Percentiles rank a stretch among this genome's conserved stretches.
Evolutionary conservation across 2,329 filamentous ascomycete species (phyloP).

Genomic region (Penicillium glabrum): DNA sequence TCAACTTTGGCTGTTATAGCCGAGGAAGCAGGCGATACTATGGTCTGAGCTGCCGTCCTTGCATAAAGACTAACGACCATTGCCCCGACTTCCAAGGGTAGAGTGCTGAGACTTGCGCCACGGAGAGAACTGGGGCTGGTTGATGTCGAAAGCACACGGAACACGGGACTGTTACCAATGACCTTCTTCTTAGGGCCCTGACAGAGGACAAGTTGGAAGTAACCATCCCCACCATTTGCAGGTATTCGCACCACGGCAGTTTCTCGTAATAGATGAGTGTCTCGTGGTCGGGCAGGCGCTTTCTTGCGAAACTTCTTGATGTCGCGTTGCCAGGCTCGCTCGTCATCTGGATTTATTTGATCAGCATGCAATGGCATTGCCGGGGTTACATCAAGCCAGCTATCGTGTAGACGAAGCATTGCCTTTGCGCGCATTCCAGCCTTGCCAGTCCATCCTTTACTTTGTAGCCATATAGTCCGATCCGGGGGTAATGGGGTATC

Average conservation of each 20-base stretch:
- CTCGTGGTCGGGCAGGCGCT: constrained; percentile 44
- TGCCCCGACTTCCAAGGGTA: constrained; percentile 64
- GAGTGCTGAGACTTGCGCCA: constrained; percentile 63
- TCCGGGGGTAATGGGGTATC: constrained; percentile 57
- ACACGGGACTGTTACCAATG: constrained; percentile 66
- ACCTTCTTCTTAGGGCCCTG: constrained; percentile 55
- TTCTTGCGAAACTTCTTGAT: constrained; percentile 64
- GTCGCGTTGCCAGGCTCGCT: constrained; percentile 68
- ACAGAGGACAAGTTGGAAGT: constrained; percentile 67
- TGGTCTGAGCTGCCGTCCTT: constrained; percentile 29
- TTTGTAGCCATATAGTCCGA: constrained; percentile 66
- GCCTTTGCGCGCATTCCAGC: constrained; percentile 67
- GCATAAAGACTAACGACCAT: constrained; percentile 47
- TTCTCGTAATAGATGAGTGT: constrained; percentile 58
- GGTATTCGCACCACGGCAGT: constrained; percentile 67
- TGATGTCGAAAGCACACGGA: constrained; percentile 67
- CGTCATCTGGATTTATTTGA: constrained; percentile 57
- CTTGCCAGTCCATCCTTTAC: constrained; percentile 67
- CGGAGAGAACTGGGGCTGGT: constrained; percentile 61
- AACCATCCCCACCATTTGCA: constrained; percentile 63
- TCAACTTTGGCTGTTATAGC: constrained; percentile 27
- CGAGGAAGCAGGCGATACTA: constrained; percentile 24
- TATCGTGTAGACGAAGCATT: constrained; percentile 57
- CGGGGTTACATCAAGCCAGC: constrained; percentile 70
- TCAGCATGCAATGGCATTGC: constrained; percentile 46